These are phyloP conservation scores for Cardiospermum halicacabum DNA, from an alignment of 345 rosid genomes.

Conservation along the genomic window DNA sequence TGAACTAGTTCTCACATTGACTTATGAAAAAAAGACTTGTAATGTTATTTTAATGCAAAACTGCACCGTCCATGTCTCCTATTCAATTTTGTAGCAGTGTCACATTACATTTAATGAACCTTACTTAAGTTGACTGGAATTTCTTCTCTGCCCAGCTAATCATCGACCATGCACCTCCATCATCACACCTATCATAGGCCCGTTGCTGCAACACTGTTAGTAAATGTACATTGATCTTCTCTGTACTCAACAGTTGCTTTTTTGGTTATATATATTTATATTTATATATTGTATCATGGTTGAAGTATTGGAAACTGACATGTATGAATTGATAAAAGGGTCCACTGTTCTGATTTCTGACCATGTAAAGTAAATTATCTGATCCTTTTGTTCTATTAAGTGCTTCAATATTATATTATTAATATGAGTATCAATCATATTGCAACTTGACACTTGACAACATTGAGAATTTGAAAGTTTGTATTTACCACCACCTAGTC, in stretches of 20 bases:
- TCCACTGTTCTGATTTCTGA: not conserved
- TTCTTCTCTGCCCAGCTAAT: not conserved
- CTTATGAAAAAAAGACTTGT: no score
- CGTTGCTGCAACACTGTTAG: not conserved
- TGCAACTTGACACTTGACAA: no score
- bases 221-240: not conserved
- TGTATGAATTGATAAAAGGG: not conserved
- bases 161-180: not conserved
- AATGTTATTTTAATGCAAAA: not conserved
- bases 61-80: not conserved
- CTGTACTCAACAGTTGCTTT: not conserved
- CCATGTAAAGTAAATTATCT: not conserved
- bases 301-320: not conserved
- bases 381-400: not conserved
- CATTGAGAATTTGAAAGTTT: no score
- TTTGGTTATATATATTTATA: not conserved
- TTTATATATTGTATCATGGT: not conserved
- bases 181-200: not conserved
- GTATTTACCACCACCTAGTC: no score
- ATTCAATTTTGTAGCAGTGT: not conserved
- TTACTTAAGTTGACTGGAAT: not conserved
- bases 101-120: conserved; percentile 4
- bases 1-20: not conserved
- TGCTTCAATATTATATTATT: no score
- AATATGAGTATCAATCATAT: no score